Percentiles rank a stretch among this genome's conserved stretches.
Conservation (phyloP, 2,329 filamentous ascomycete genomes). For the Talaromyces islandicus region DNA sequence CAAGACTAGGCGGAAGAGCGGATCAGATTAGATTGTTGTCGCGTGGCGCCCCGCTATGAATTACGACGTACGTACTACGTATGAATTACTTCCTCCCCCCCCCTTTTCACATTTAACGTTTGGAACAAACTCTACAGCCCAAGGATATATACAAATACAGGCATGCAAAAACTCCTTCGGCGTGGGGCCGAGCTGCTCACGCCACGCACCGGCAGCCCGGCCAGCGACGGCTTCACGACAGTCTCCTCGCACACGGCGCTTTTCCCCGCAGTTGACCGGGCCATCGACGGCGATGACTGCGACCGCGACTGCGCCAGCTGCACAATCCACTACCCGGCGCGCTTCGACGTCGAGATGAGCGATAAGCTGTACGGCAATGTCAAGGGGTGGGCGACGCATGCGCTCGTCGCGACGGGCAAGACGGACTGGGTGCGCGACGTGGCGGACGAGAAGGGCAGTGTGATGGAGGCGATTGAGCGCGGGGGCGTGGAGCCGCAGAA, state of each 20-base stretch:
- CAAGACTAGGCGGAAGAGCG: neutral
- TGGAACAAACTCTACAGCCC: neutral
- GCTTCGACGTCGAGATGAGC: constrained; percentile 64
- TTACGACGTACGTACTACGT: too few species aligned
- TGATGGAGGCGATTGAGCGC: constrained; percentile 68
- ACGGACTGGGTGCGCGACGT: constrained; percentile 90
- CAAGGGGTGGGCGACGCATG: constrained; percentile 80
- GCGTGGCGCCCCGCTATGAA: neutral
- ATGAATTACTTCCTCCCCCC: neutral
- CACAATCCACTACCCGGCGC: constrained; percentile 70
- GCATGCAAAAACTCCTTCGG: constrained; percentile 31
- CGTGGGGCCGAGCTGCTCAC: constrained; percentile 28
- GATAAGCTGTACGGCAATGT: constrained; percentile 80
- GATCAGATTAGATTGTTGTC: neutral
- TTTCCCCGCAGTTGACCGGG: constrained; percentile 69
- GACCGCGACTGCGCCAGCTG: constrained; percentile 80
- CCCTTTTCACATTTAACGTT: neutral
- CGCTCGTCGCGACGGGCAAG: constrained; percentile 93
- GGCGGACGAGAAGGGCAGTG: constrained; percentile 75
- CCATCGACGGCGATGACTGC: constrained; percentile 81
- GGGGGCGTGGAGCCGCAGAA: constrained; percentile 36
- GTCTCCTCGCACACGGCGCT: constrained; percentile 48
- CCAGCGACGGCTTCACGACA: constrained; percentile 39
- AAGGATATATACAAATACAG: neutral
- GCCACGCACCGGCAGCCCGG: constrained; percentile 16